These are phyloP conservation scores for Rhamnella rubrinervis DNA, from an alignment of 331 rosid genomes.

Conservation along the genomic window DNA sequence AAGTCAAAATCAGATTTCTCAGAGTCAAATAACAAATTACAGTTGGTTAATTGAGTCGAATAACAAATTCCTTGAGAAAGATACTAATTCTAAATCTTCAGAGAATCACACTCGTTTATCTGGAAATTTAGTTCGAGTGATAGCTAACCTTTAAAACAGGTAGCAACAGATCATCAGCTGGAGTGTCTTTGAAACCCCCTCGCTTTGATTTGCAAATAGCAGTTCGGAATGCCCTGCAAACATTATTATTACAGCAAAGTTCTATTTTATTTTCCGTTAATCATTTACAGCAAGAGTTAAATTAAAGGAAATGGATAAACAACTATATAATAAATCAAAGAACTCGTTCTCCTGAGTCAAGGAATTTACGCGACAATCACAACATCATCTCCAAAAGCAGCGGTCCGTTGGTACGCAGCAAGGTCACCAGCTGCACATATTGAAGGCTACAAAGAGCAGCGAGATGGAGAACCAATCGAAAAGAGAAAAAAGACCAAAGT, in stretches of 20 bases:
- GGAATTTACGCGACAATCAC: conserved; percentile 80
- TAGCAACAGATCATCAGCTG: conserved; percentile 81
- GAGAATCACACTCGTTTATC: neutral
- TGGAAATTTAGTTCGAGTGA: conserved; percentile 7
- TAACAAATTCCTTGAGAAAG: neutral
- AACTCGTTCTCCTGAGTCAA: conserved; percentile 2
- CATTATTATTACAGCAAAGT: neutral
- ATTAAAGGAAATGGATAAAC: neutral
- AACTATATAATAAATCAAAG: neutral
- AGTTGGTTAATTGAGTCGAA: neutral
- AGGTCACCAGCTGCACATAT: conserved; percentile 52
- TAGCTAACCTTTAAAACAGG: conserved; percentile 71
- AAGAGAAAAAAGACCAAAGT: neutral
- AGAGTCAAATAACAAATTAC: neutral
- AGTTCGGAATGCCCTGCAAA: conserved; percentile 70
- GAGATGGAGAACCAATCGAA: neutral
- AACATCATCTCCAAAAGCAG: conserved; percentile 67
- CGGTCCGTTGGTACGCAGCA: conserved; percentile 37
- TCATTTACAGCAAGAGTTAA: neutral
- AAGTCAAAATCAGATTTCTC: neutral
- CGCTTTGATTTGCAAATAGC: conserved; percentile 81
- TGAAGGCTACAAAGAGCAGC: conserved; percentile 49
- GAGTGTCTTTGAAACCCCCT: conserved; percentile 87
- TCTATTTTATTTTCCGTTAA: too few relatives aligned
- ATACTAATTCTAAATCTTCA: too few relatives aligned